Evolutionary conservation across 345 rosid species (phyloP).

Genomic region (Luvunga scandens): DNA sequence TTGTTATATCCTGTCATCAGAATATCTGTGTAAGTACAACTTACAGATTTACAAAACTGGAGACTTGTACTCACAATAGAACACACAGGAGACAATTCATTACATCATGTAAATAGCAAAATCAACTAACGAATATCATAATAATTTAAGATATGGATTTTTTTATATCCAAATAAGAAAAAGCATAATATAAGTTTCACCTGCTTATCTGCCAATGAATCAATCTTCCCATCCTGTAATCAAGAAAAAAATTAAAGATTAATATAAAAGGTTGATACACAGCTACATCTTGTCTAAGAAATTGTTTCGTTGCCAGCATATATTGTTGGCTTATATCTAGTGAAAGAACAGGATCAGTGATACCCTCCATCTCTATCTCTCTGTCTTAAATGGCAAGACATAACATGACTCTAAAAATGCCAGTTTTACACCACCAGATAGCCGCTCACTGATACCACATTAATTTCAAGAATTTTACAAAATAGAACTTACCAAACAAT

Average conservation of each 20-base stretch:
- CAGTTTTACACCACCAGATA: background rate
- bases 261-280: background rate
- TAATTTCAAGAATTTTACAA: background rate
- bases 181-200: conserved; percentile 29
- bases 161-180: background rate
- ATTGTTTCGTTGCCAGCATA: background rate
- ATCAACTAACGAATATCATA: background rate
- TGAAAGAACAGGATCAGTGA: background rate
- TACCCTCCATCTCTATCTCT: background rate
- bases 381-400: background rate
- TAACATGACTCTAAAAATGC: background rate
- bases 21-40: background rate
- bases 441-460: background rate
- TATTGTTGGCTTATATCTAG: background rate
- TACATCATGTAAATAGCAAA: background rate
- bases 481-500: conserved; percentile 58
- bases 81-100: background rate
- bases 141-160: background rate
- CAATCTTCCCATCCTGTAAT: conserved; percentile 81
- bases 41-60: background rate
- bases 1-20: conserved; percentile 41
- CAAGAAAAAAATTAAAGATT: background rate
- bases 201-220: conserved; percentile 78
- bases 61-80: background rate
- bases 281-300: background rate